Evolutionary conservation across 2,329 filamentous ascomycete genomes (phyloP), one percentile per base, ranked within the genome.

Genomic region (Dissoconium aciculare): DNA sequence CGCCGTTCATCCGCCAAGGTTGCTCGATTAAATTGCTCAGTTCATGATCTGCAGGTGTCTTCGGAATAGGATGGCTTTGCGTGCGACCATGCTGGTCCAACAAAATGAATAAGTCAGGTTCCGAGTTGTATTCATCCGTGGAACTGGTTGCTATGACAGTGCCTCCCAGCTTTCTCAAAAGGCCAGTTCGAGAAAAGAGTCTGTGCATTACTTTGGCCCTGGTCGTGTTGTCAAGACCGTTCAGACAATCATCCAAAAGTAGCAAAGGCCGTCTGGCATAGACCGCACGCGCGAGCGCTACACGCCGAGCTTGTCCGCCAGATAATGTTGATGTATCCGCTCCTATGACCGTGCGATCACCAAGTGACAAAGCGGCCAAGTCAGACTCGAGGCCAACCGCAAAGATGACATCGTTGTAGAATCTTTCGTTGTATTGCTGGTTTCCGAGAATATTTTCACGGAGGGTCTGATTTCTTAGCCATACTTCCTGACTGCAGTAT

Each of bases 311-410:
- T 53, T 91, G 82, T 0, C 82, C 83, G 39, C 83, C 82, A 38
- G 76, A 83, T 5, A 91, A 60, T 43, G 87, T 85, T 43, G 89
- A 80, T 5, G 82, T 82, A 38, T 87, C 85, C 3, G 79, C 78
- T 8, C 82, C 82, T 31, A 91, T 80, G 46, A 85, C 78, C 0
- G 83, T 91, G 27, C 69, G 56, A 43, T 89, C 80, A 3, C 81
- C 81, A 46, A 87, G 78, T 0, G 69, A 59, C 11, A 91, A 63
- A 60, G 83, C 81, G 11, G 75, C 68, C 17, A 91, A 58, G 43
- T 91, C 83, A 47, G 81, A 81, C 30, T 67, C 66, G 26, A 91
- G 51, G 0, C 79, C 79, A 37, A 80, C 89, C 2, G 75, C 78
- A 19, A 71, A 64, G 5, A 85, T 53, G 0, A 82, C 80, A 43